Conservation (phyloP, 1,284 basidiomycete genomes). For the Cerrena zonata region DNA sequence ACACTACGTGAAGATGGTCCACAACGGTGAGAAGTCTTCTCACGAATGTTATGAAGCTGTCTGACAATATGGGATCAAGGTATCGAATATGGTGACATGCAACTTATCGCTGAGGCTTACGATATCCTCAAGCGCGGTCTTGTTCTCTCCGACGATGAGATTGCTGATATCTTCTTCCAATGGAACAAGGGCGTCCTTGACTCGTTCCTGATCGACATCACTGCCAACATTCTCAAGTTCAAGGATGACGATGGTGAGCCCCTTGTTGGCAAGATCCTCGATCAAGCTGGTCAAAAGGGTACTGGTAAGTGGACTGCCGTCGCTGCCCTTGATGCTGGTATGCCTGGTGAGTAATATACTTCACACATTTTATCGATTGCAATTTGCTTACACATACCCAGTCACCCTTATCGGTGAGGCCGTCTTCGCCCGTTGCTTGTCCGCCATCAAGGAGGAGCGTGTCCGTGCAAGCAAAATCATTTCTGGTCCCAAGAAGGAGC, state of each 20-base stretch:
- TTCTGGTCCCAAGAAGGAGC: slow-evolving; percentile 82
- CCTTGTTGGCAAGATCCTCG: slow-evolving; percentile 90
- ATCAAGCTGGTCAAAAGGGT: slow-evolving; percentile 97
- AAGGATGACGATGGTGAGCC: slow-evolving; percentile 93
- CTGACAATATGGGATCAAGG: slow-evolving; percentile 40
- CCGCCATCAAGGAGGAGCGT: slow-evolving; percentile 97
- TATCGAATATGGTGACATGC: slow-evolving; percentile 99
- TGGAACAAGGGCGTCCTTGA: slow-evolving; percentile 99
- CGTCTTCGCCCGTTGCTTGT: slow-evolving; percentile 97
- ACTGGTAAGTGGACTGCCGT: slow-evolving; percentile 99
- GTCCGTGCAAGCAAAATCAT: slow-evolving; percentile 87
- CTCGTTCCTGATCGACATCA: slow-evolving; percentile 99
- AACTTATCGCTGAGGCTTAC: slow-evolving; percentile 96
- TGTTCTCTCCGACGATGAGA: slow-evolving; percentile 78
- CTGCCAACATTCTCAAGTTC: slow-evolving; percentile 89
- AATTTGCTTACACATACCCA: slow-evolving; percentile 26
- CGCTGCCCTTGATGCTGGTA: slow-evolving; percentile 93
- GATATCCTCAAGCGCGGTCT: slow-evolving; percentile 98
- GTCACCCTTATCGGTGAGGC: slow-evolving; percentile 99
- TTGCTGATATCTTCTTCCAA: slow-evolving; percentile 80
- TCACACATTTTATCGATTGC: slow-evolving; percentile 4
- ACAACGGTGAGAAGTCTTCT: slow-evolving; percentile 68
- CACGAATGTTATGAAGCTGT: slow-evolving; percentile 14
- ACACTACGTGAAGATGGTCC: slow-evolving; percentile 99
- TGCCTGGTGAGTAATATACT: slow-evolving; percentile 54